phyloP scores from a whole-genome alignment of 768 basidiomycete species.

The Grammothele lineata region DNA sequence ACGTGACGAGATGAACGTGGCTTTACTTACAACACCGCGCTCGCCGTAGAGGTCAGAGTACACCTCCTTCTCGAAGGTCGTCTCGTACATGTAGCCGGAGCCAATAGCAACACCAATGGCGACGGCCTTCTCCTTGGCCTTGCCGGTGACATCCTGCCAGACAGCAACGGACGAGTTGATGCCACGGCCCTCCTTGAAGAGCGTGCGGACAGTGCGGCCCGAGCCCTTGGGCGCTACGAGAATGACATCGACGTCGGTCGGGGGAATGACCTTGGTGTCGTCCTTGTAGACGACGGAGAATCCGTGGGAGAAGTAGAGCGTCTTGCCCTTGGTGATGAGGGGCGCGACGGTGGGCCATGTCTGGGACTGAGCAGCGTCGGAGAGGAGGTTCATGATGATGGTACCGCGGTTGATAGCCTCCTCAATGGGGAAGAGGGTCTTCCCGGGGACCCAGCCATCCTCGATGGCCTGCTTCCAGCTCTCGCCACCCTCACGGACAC shows the following conservation, averaged over 20 bases:
- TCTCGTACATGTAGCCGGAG: conserved; percentile 98
- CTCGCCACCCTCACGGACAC: conserved; percentile 95
- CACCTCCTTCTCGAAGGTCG: conserved; percentile 99
- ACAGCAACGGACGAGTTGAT: conserved; percentile 95
- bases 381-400: conserved; percentile 99
- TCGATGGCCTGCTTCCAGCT: conserved; percentile 94
- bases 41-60: conserved; percentile 99
- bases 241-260: conserved; percentile 94
- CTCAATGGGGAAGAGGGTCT: conserved; percentile 97
- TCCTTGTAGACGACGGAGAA: conserved; percentile 99
- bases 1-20: not conserved
- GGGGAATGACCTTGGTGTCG: conserved; percentile 91
- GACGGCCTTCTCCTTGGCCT: conserved; percentile 95
- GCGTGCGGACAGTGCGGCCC: conserved; percentile 96
- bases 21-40: conserved; percentile 88
- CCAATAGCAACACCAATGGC: conserved; percentile 94
- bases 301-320: conserved; percentile 99
- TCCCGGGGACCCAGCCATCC: conserved; percentile 97
- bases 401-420: conserved; percentile 95
- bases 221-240: conserved; percentile 99
- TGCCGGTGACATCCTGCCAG: conserved; percentile 96
- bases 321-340: conserved; percentile 99
- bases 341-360: conserved; percentile 90
- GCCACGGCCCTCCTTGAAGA: conserved; percentile 99
- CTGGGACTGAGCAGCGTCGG: conserved; percentile 97